These are phyloP conservation scores for Proteromonas lacertae DNA, from an alignment of 352 stramenopile species.

Conservation along the genomic window DNA sequence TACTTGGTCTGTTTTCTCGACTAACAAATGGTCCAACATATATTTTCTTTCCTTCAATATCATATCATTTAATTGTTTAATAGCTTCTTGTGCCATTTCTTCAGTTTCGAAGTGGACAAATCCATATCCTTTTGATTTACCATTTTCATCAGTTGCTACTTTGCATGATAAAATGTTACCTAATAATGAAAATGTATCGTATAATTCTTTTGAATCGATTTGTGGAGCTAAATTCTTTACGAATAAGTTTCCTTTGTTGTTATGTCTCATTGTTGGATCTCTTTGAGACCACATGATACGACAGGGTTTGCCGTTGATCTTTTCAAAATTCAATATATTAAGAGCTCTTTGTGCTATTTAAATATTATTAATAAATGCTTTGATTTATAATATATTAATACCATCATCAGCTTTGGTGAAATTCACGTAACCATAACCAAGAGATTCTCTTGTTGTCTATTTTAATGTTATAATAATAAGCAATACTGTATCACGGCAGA, in stretches of 20 bases:
- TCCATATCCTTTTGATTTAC: conserved; percentile 76
- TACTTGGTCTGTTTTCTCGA: conserved; percentile 55
- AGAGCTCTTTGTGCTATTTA: conserved; percentile 52
- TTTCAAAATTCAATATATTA: conserved; percentile 98
- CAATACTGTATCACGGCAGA: conserved; percentile 37
- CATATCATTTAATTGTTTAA: conserved; percentile 95
- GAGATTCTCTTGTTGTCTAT: conserved; percentile 63
- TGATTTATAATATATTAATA: too few relatives aligned
- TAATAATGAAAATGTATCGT: conserved; percentile 97
- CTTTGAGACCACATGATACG: conserved; percentile 98
- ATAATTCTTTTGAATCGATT: conserved; percentile 76
- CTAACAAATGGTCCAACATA: conserved; percentile 77
- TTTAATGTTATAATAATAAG: conserved; percentile 2
- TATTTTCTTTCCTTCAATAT: conserved; percentile 78
- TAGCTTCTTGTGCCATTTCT: conserved; percentile 64
- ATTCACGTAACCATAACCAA: conserved; percentile 98
- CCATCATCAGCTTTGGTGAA: too few relatives aligned
- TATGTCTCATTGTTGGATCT: conserved; percentile 74
- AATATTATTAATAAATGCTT: too few relatives aligned
- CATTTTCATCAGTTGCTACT: conserved; percentile 76
- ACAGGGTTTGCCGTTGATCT: conserved; percentile 87
- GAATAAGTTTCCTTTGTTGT: conserved; percentile 91
- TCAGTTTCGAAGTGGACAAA: conserved; percentile 87
- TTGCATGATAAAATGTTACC: conserved; percentile 89
- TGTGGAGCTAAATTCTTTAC: conserved; percentile 70